Evolutionary conservation across 106 monocot species (phyloP), one percentile per base, ranked within the genome.

Genomic region (Ottelia alismoides): DNA sequence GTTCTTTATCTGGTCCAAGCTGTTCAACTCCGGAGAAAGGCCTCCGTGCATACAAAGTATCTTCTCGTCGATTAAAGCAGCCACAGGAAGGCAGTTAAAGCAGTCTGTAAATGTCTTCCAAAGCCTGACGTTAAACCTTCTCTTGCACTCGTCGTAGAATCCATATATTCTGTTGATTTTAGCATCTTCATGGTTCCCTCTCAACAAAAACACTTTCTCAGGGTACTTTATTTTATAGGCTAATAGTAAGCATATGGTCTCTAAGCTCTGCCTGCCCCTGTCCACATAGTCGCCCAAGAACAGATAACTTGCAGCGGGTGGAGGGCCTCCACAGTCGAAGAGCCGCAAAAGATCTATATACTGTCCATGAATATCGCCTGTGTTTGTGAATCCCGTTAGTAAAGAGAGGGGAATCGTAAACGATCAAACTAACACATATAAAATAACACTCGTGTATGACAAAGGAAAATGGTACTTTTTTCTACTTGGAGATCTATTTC

Each of bases 161-260:
- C 59, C 59, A 27, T 60, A 60, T 11, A 60, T 46, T 46, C 59
- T 60, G 45, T 60, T 60, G 59, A 60, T 60, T 22, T 60, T 60
- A 14, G 59, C 59, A 23, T 60, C 59, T 27, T 60, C 59, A 31
- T 60, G 59, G 44, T 60, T 60, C 16, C 59, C 59, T 24, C 59
- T 20, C 59, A 60, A 20, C 2, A 60, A 46, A 6, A 60, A 60
- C 25, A 60, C 19, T 22, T 27, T 44, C 2, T 60, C 45, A 2
- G 59, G 59, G 27, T 60, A 60, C 26, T 60, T 60, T 43, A 60
- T 1, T 27, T 60, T 60, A 46, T 60, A 60, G 44, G 59, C 43
- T 11, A 60, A 31, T 14, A 60, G 59, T 20, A 60, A 45, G 45
- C 59, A 60, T 31, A 60, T 60, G 18, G 59, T 60, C 40, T 60